Percentiles rank a stretch among this genome's conserved stretches.
These are phyloP conservation scores for Neurospora intermedia DNA, from an alignment of 495 filamentous ascomycete genomes.

Conservation along the genomic window DNA sequence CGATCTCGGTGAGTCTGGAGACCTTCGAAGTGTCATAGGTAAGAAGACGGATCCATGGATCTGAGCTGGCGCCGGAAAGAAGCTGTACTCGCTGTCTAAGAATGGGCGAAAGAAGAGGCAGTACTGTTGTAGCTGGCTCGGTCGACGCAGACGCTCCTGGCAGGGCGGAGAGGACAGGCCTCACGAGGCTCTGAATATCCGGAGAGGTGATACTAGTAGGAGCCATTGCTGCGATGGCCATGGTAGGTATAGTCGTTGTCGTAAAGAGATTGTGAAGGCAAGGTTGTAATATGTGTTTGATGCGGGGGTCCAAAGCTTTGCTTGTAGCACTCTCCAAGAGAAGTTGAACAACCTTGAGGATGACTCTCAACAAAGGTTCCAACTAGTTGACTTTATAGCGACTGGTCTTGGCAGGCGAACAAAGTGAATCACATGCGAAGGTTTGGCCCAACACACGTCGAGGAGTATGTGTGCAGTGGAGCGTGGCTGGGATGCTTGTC, in stretches of 20 bases:
- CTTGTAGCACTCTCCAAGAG: not conserved
- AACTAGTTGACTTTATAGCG: not conserved
- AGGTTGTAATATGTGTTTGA: not conserved
- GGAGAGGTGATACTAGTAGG: constrained; percentile 46
- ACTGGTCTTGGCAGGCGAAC: not conserved
- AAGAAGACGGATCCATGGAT: constrained; percentile 85
- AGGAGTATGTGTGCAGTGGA: not conserved
- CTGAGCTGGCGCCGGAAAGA: constrained; percentile 51
- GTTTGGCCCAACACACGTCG: not conserved
- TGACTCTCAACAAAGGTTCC: not conserved
- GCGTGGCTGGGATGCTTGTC: not conserved
- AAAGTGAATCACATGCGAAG: not conserved
- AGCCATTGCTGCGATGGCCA: constrained; percentile 17
- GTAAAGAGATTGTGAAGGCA: not conserved
- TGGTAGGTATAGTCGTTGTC: not conserved
- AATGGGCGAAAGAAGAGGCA: constrained; percentile 81
- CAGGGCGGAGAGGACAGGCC: constrained; percentile 74
- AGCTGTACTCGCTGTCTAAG: constrained; percentile 80
- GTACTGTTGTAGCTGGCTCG: constrained; percentile 61
- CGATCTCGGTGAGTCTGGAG: constrained; percentile 51
- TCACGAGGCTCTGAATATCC: constrained; percentile 52
- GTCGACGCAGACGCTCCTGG: constrained; percentile 72
- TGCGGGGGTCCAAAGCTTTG: not conserved
- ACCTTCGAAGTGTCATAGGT: constrained; percentile 67
- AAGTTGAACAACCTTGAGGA: not conserved